A percentile compares a stretch with the other conserved stretches of the same genome.
Evolutionary conservation across 495 filamentous ascomycete species (phyloP).

Genomic region (Aspergillus avenaceus): DNA sequence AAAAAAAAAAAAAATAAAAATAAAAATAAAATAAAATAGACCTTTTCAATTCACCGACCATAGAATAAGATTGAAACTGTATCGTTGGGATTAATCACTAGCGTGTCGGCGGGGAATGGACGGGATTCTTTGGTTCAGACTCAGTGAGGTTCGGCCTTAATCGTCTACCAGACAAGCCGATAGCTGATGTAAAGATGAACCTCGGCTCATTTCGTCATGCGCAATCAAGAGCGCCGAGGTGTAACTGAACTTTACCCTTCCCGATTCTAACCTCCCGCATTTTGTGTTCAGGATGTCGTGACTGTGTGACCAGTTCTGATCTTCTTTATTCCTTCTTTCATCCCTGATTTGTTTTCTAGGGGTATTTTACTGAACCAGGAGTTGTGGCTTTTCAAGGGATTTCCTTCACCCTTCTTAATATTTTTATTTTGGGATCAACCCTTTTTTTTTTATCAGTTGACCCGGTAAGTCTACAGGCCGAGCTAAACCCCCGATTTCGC

Average conservation of each 20-base stretch:
- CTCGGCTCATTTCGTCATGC: slow-evolving; percentile 36
- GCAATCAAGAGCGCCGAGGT: slow-evolving; percentile 31
- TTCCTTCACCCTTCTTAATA: too few relatives aligned
- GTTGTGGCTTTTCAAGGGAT: too few relatives aligned
- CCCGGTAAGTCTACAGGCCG: not conserved
- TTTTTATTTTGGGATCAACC: too few relatives aligned
- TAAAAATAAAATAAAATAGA: too few relatives aligned
- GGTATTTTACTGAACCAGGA: not conserved
- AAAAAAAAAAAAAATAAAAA: too few relatives aligned
- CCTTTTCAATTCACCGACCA: not conserved
- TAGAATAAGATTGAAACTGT: not conserved
- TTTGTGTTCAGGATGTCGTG: not conserved
- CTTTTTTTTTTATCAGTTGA: not conserved
- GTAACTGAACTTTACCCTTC: slow-evolving; percentile 6
- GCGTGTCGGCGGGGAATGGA: slow-evolving; percentile 10
- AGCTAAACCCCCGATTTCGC: not conserved
- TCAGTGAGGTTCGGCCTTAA: not conserved
- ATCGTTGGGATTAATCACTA: not conserved
- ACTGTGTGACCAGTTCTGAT: not conserved
- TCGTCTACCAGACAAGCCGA: not conserved
- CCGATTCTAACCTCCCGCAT: not conserved
- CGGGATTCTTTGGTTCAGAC: slow-evolving; percentile 12
- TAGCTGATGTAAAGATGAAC: slow-evolving; percentile 23
- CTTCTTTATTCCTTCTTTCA: slow-evolving; percentile 6
- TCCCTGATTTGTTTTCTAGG: not conserved